Evolutionary conservation across 148 eudicot genomes (phyloP), one percentile per base, ranked within the genome.

Genomic region (Suaeda aralocaspica): DNA sequence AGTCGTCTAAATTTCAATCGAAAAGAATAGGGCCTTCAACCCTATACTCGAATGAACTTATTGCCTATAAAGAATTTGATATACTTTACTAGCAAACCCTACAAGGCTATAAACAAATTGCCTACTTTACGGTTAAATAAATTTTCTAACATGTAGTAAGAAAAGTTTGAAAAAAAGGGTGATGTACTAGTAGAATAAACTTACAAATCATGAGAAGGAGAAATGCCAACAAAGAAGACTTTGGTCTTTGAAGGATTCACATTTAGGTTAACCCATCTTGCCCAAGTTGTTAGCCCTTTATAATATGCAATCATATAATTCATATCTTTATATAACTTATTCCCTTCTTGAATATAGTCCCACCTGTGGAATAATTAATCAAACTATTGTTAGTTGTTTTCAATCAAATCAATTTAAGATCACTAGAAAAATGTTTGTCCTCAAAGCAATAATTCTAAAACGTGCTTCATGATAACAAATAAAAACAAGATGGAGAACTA

Each of bases 231-330:
- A 51, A 92, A 92, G 76, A 88, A 86, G 66, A 92, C 98, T 78
- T 84, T 88, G 74, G 98, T 92, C 68, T 86, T 89, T 14, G 81
- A 65, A 33, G 96, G 88, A 75, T 92, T 82, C 16, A 92, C 74
- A 31, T 81, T 74, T 33, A 30, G 82, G 52, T 92, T 69, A 73
- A 92, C 86, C 98, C 98, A 92, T 82, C 93, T 66, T 1, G 78
- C 87, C 98, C 98, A 92, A 29, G 98, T 92, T 0, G 91, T 86
- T 70, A 92, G 45, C 8, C 87, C 98, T 78, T 89, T 89, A 67
- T 92, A 89, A 29, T 72, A 92, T 4, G 98, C 98, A 22, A 86
- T 67, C 74, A 87, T 64, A 6, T 91, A 81, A 75, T 92, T 82
- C 98, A 88, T 92, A 53, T 92, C 91, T 72, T 81, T 89, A 75